A percentile compares a stretch with the other conserved stretches of the same genome.
Conservation (phyloP, 2,329 filamentous ascomycete genomes). For the Fusarium pseudoanthophilum region DNA sequence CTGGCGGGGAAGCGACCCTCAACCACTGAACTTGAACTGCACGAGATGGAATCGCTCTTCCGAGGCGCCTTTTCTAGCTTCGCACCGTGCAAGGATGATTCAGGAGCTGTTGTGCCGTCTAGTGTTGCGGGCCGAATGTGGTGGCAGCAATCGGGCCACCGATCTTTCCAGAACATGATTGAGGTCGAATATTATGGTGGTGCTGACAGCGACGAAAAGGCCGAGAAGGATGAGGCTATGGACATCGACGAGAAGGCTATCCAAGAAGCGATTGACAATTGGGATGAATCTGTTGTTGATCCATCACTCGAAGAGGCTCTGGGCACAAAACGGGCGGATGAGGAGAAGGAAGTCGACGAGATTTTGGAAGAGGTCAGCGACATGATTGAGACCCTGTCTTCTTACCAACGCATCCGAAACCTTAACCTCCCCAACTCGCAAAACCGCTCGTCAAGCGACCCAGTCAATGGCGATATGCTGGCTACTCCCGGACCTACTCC, state of each 20-base stretch:
- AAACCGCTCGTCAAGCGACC: constrained; percentile 68
- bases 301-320: constrained; percentile 66
- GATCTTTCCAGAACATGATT: constrained; percentile 72
- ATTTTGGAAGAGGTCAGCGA: constrained; percentile 79
- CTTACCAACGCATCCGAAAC: constrained; percentile 83
- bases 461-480: constrained; percentile 74
- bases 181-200: constrained; percentile 62
- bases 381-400: constrained; percentile 79
- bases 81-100: constrained; percentile 79
- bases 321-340: constrained; percentile 64
- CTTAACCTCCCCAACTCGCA: constrained; percentile 73
- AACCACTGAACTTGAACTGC: constrained; percentile 65
- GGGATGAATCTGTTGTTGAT: constrained; percentile 68
- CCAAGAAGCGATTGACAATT: constrained; percentile 66
- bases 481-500: constrained; percentile 75
- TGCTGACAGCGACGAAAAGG: constrained; percentile 50
- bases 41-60: constrained; percentile 79
- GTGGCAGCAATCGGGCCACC: constrained; percentile 79
- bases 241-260: constrained; percentile 64
- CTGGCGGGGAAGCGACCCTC: constrained; percentile 69
- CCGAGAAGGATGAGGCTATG: constrained; percentile 45
- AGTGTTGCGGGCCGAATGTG: constrained; percentile 75
- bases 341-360: constrained; percentile 75
- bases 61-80: constrained; percentile 83
- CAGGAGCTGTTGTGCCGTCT: constrained; percentile 75